phyloP scores from a whole-genome alignment of 1,139 yeast genomes.

The Geotrichum candidum region DNA sequence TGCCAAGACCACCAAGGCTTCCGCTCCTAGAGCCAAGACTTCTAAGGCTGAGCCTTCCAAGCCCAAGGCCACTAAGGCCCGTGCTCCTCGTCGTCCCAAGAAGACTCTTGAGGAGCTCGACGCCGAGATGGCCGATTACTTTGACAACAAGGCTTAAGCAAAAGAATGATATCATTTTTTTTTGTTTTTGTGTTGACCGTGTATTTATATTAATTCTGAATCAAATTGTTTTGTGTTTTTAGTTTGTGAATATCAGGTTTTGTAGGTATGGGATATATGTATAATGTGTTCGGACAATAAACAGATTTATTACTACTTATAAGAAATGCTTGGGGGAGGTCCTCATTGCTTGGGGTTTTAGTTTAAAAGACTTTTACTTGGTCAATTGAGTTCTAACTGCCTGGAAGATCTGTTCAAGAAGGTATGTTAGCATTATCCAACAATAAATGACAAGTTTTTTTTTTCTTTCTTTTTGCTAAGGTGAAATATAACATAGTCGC shows the following conservation, averaged over 20 bases:
- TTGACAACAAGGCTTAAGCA: constrained; percentile 28
- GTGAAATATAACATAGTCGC: background rate
- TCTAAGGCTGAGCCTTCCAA: constrained; percentile 20
- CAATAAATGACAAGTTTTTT: too few species aligned
- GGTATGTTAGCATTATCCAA: too few species aligned
- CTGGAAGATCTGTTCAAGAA: background rate
- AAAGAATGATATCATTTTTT: constrained; percentile 7
- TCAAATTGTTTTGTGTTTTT: background rate
- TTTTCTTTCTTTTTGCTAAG: background rate
- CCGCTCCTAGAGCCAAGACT: constrained; percentile 1
- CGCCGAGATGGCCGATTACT: constrained; percentile 91
- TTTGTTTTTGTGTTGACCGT: background rate
- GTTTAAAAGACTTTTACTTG: background rate
- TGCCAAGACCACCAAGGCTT: constrained; percentile 21
- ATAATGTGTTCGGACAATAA: background rate
- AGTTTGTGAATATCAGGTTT: background rate
- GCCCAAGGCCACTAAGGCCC: constrained; percentile 19
- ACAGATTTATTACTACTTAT: background rate
- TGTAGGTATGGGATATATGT: background rate
- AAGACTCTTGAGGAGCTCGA: constrained; percentile 86
- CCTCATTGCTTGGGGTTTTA: too few species aligned
- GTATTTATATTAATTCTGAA: background rate
- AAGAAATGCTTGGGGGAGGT: background rate
- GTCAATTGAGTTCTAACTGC: background rate
- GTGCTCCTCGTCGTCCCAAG: constrained; percentile 46